phyloP scores from a whole-genome alignment of 73 alveolate species.

The Paramecium sexaurelia region DNA sequence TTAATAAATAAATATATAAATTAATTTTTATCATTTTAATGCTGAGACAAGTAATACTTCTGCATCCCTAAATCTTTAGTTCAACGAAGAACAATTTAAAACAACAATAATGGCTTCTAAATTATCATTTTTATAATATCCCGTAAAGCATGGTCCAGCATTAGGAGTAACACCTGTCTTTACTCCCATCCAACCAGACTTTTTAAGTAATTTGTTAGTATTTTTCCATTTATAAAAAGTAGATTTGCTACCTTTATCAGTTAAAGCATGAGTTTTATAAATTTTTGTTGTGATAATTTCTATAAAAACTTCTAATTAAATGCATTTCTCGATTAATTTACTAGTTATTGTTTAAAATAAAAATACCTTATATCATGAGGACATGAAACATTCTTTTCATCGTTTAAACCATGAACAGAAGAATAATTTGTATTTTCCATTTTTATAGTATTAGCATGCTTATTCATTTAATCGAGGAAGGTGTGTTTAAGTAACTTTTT shows the following conservation, averaged over 20 bases:
- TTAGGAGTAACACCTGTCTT: constrained; percentile 93
- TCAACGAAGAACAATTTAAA: constrained; percentile 83
- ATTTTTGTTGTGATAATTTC: constrained; percentile 78
- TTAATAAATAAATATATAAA: not conserved
- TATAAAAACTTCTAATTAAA: not conserved
- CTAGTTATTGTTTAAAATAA: not conserved
- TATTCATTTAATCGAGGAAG: constrained; percentile 74
- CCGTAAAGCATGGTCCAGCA: constrained; percentile 90
- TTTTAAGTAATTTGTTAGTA: constrained; percentile 84
- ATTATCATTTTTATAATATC: constrained; percentile 70
- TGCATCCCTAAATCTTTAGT: constrained; percentile 88
- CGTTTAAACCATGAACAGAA: constrained; percentile 77
- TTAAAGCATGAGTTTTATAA: constrained; percentile 49
- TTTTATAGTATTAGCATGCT: constrained; percentile 64
- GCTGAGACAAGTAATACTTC: constrained; percentile 81
- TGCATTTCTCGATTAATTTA: constrained; percentile 21
- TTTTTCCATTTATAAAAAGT: constrained; percentile 78
- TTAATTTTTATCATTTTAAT: not conserved
- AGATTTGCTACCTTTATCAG: constrained; percentile 59
- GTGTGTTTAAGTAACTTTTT: not conserved
- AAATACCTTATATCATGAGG: constrained; percentile 57
- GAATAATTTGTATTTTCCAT: constrained; percentile 68
- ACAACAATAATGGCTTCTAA: constrained; percentile 79
- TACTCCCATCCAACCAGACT: constrained; percentile 86
- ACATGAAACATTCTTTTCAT: constrained; percentile 50